Evolutionary conservation across 2,329 filamentous ascomycete genomes (phyloP).

Genomic region (Biscogniauxia marginata): DNA sequence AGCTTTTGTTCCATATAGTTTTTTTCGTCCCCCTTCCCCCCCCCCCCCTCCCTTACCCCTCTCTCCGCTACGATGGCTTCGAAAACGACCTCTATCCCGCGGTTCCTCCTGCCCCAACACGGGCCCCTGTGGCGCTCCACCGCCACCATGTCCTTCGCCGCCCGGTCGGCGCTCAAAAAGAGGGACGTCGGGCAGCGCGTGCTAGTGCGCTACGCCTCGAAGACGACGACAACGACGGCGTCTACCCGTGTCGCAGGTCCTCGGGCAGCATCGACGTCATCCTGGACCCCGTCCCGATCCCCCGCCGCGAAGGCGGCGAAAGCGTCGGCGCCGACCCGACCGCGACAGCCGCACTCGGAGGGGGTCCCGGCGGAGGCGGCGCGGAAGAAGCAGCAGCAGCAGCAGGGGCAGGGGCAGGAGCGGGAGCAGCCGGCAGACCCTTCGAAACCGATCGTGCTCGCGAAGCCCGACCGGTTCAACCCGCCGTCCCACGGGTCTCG

Average conservation of each 20-base stretch:
- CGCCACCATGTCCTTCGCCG: constrained; percentile 27
- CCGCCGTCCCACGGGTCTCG: constrained; percentile 85
- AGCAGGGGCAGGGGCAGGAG: neutral
- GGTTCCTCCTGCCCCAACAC: constrained; percentile 66
- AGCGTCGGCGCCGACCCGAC: constrained; percentile 24
- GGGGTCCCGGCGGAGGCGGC: constrained; percentile 13
- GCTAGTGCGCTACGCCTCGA: constrained; percentile 37
- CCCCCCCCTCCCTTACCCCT: too few relatives aligned
- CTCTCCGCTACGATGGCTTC: constrained; percentile 37
- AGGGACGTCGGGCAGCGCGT: constrained; percentile 29
- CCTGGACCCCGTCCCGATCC: constrained; percentile 13
- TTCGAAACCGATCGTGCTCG: constrained; percentile 68
- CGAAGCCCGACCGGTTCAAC: constrained; percentile 85
- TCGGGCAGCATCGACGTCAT: constrained; percentile 13
- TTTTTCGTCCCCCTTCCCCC: too few relatives aligned
- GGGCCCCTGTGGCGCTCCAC: constrained; percentile 52
- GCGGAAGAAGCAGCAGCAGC: constrained; percentile 4
- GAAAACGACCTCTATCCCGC: constrained; percentile 56
- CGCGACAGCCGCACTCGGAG: constrained; percentile 7
- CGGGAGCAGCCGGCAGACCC: constrained; percentile 15
- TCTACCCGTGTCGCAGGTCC: constrained; percentile 25
- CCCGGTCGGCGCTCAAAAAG: constrained; percentile 23
- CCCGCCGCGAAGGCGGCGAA: constrained; percentile 20
- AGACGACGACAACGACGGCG: constrained; percentile 27
- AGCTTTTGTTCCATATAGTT: too few relatives aligned